Base-by-base conservation (phyloP, 2,329 filamentous ascomycete species). In the Didymella lethalis region DNA sequence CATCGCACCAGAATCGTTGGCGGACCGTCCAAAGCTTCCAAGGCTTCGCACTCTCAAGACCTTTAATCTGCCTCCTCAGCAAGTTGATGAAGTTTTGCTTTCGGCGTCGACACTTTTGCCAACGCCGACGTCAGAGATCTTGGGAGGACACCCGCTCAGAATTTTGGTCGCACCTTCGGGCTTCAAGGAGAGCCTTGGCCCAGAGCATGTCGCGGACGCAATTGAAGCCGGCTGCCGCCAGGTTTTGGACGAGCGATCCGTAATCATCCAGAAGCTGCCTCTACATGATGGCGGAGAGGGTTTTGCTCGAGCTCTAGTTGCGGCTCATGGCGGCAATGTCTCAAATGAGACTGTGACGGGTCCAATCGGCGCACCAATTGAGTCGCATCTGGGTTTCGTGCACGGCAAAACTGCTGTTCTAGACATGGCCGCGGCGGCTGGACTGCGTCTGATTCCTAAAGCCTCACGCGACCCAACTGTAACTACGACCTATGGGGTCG, bases 221-320 rank as follows among this genome's bases (percentile, higher is more conserved):
- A 85, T 85, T 54, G 81, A 83, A 63, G 72, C 72, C 4, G 83
- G 82, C 2, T 78, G 84, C 23, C 71, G 79, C 0, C 77, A 78
- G 16, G 81, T 82, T 2, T 63, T 81, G 3, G 65, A 69, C 36
- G 51, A 54, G 45, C 77, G 77, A n/a, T 70, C 76, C 38, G 79
- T 81, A 16, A 64, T 71, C 1, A 67, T 84, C 38, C 78, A 72
- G 48, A 84, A 84, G 64, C 78, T 82, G 3, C 83, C 83, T 11
- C 72, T 85, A 8, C 80, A 83, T 3, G 83, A 85, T 63, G 83
- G 83, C 2, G 83, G 83, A 52, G 83, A 85, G 58, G 82, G 83
- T 3, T 85, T 85, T 64, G 80, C 80, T 18, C 71, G 74, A 7
- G 81, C 81, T 18, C 68, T 85, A 14, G 78, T 83, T 12, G 71